Evolutionary conservation across 106 monocot species (phyloP).

Genomic region (Dendrobium catenatum): DNA sequence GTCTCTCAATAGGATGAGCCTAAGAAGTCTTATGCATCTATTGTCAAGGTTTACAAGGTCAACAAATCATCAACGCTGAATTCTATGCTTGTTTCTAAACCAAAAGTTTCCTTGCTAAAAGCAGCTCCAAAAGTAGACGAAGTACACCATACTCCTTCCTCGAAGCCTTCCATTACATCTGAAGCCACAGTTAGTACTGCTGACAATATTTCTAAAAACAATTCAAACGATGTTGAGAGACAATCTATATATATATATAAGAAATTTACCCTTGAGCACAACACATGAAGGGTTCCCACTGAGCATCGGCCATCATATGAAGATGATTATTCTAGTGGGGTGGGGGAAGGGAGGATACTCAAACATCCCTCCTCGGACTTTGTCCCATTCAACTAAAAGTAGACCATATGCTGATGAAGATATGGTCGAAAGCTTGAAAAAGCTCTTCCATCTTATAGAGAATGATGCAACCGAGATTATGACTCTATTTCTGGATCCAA

Average conservation of each 20-base stretch:
- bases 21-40: conserved; percentile 73
- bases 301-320: conserved; percentile 54
- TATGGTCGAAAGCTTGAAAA: conserved; percentile 62
- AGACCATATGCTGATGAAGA: conserved; percentile 63
- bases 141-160: conserved; percentile 4
- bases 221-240: conserved; percentile 32
- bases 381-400: conserved; percentile 27
- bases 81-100: conserved; percentile 24
- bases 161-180: conserved; percentile 19
- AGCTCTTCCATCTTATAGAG: conserved; percentile 47
- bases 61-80: conserved; percentile 7
- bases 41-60: conserved; percentile 46
- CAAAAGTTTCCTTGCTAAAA: conserved; percentile 7
- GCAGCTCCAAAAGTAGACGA: background rate
- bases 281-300: conserved; percentile 28
- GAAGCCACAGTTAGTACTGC: conserved; percentile 16
- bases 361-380: conserved; percentile 43
- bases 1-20: conserved; percentile 26
- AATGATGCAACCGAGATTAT: conserved; percentile 65
- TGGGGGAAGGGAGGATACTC: conserved; percentile 52
- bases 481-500: conserved; percentile 77
- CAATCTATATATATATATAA: conserved; percentile 65
- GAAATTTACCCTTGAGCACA: conserved; percentile 62
- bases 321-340: conserved; percentile 68
- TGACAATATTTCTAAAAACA: conserved; percentile 17